A percentile compares a stretch with the other conserved stretches of the same genome.
Evolutionary conservation across 2,329 filamentous ascomycete genomes (phyloP).

Genomic region (Passalora sequoiae): DNA sequence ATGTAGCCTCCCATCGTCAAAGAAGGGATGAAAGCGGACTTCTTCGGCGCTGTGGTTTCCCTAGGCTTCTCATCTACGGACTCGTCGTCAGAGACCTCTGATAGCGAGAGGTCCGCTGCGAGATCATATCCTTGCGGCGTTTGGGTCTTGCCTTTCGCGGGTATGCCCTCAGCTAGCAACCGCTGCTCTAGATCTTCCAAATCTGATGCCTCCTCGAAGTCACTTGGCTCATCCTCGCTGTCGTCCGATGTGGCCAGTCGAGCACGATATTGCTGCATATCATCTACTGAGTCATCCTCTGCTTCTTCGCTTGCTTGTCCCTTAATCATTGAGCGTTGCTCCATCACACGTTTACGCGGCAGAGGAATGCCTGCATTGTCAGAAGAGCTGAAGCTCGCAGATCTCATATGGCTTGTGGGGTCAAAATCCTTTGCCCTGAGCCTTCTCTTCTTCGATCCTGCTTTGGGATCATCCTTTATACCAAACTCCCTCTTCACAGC

Average conservation of each 20-base stretch:
- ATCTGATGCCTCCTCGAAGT: conserved; percentile 24
- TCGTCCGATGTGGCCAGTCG: conserved; percentile 38
- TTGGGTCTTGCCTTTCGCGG: conserved; percentile 3
- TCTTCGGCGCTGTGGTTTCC: conserved; percentile 24
- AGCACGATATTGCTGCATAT: conserved; percentile 36
- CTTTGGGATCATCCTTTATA: conserved; percentile 19
- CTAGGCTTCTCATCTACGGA: conserved; percentile 20
- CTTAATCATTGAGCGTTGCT: not conserved
- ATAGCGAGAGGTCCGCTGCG: conserved; percentile 19
- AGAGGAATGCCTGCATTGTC: not conserved
- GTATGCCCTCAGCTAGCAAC: conserved; percentile 24
- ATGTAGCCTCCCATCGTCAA: conserved; percentile 73
- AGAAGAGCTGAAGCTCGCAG: not conserved
- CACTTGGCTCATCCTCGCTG: conserved; percentile 29
- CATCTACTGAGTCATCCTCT: conserved; percentile 24
- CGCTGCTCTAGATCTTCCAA: conserved; percentile 26
- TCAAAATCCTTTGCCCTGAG: conserved; percentile 27
- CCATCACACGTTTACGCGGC: not conserved
- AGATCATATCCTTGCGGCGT: conserved; percentile 11
- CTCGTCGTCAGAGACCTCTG: conserved; percentile 21
- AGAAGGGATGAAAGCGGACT: conserved; percentile 65
- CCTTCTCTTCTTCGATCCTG: conserved; percentile 24
- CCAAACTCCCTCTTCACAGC: conserved; percentile 40
- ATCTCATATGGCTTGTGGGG: conserved; percentile 3
- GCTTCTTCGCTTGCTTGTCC: not conserved